Evolutionary conservation across 192 early-diverging fungal species (phyloP).

Genomic region (Linderina pennispora): DNA sequence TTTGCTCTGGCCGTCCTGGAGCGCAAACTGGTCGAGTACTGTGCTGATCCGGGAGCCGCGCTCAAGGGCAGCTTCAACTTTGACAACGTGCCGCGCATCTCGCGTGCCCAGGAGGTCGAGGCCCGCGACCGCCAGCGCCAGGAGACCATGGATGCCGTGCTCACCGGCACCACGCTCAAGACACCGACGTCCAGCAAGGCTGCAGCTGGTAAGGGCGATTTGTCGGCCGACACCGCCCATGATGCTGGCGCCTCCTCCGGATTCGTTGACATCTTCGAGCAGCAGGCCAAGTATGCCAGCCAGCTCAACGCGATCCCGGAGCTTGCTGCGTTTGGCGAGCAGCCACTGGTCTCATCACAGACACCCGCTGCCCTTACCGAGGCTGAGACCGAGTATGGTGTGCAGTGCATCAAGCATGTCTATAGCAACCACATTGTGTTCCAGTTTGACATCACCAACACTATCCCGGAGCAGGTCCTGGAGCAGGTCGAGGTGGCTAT

Average conservation of each 20-base stretch:
- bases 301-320: conserved; percentile 76
- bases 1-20: conserved; percentile 84
- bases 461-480: conserved; percentile 85
- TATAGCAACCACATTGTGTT: conserved; percentile 87
- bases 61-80: conserved; percentile 71
- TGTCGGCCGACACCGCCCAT: conserved; percentile 10
- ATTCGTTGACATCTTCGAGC: conserved; percentile 31
- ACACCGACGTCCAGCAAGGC: conserved; percentile 5
- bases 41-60: conserved; percentile 57
- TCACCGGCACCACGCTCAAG: conserved; percentile 35
- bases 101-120: conserved; percentile 79
- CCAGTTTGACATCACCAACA: conserved; percentile 95
- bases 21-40: conserved; percentile 80
- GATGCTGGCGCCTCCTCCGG: conserved; percentile 8
- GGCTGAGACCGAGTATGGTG: conserved; percentile 92
- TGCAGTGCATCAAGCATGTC: conserved; percentile 90
- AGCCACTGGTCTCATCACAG: conserved; percentile 68
- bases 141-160: conserved; percentile 37
- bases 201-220: conserved; percentile 1
- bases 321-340: conserved; percentile 70
- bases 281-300: conserved; percentile 69
- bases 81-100: conserved; percentile 69
- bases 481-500: conserved; percentile 88
- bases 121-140: conserved; percentile 56
- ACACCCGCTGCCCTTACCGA: conserved; percentile 82